phyloP scores from a whole-genome alignment of 768 basidiomycete genomes.

The Lactarius hengduanensis region DNA sequence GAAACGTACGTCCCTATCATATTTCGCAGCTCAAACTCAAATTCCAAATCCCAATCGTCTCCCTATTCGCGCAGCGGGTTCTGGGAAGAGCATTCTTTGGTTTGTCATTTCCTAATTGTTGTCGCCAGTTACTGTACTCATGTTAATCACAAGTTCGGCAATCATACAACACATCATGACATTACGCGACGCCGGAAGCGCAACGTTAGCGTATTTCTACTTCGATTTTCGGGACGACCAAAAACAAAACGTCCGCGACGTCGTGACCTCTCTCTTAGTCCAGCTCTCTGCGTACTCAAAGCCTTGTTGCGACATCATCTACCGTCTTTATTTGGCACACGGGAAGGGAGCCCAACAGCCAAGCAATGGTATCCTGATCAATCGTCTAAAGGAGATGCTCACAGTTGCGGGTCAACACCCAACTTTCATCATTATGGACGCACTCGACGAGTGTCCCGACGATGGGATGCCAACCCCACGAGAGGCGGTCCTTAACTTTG shows the following conservation, averaged over 20 bases:
- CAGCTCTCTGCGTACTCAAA: background rate
- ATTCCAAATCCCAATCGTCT: background rate
- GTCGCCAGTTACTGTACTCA: background rate
- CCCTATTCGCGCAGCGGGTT: background rate
- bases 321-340: background rate
- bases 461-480: background rate
- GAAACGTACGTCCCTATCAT: background rate
- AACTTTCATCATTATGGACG: background rate
- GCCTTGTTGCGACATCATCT: background rate
- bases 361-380: background rate
- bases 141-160: background rate
- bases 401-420: background rate
- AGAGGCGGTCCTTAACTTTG: background rate
- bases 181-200: background rate
- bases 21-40: background rate
- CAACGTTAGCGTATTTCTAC: background rate
- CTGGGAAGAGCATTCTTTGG: background rate
- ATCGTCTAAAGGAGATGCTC: background rate
- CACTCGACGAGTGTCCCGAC: background rate
- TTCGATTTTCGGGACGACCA: background rate
- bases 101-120: background rate
- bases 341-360: background rate
- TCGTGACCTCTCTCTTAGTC: background rate
- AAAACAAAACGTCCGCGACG: background rate
- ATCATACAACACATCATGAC: background rate